These are phyloP conservation scores for Rhizophora apiculata DNA, from an alignment of 345 rosid genomes.

Conservation along the genomic window DNA sequence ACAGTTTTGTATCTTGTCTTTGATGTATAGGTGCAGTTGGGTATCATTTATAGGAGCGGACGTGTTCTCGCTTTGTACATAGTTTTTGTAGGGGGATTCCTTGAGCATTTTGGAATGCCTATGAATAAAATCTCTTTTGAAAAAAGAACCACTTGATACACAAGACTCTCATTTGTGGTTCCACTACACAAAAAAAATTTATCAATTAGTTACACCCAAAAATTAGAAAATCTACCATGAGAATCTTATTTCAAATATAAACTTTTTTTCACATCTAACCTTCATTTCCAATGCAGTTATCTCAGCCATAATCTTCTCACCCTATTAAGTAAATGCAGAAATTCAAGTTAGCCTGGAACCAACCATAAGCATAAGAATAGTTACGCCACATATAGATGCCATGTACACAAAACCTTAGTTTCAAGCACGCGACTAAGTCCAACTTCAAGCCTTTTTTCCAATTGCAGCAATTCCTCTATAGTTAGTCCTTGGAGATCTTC, in stretches of 20 bases:
- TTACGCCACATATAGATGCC: not conserved
- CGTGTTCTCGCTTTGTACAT: too few species aligned
- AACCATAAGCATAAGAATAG: not conserved
- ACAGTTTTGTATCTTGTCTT: too few species aligned
- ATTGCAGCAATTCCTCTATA: slow-evolving; percentile 19
- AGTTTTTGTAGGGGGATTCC: too few species aligned
- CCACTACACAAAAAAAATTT: too few species aligned
- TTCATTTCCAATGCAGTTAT: slow-evolving; percentile 45
- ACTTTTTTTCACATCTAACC: slow-evolving; percentile 28
- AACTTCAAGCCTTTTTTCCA: slow-evolving; percentile 21
- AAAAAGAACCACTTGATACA: too few species aligned
- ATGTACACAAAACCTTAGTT: slow-evolving; percentile 13
- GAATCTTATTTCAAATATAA: not conserved
- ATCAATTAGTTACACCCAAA: not conserved
- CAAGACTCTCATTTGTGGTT: too few species aligned
- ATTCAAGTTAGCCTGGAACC: not conserved
- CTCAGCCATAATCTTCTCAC: slow-evolving; percentile 41
- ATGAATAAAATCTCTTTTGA: too few species aligned
- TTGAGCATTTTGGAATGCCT: too few species aligned
- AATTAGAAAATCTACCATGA: not conserved
- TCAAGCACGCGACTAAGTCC: slow-evolving; percentile 19
- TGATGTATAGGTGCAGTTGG: too few species aligned
- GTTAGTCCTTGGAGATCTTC: slow-evolving; percentile 27
- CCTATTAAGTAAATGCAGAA: slow-evolving; percentile 18
- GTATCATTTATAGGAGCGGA: too few species aligned